phyloP scores from a whole-genome alignment of 176 grass and related monocot genomes.

The Rhynchospora breviuscula region DNA sequence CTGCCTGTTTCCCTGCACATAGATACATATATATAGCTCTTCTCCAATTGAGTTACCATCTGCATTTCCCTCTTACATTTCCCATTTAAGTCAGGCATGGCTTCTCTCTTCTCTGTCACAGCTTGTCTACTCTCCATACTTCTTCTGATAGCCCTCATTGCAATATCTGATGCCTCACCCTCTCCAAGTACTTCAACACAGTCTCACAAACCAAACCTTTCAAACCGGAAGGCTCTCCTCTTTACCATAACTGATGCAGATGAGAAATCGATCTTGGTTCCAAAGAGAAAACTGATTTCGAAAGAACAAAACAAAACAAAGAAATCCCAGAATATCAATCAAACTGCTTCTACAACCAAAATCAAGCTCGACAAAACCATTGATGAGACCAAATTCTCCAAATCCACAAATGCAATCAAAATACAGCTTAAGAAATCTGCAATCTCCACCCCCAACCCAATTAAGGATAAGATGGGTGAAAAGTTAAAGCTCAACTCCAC shows the following conservation, averaged over 20 bases:
- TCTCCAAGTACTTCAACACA: neutral
- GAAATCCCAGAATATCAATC: conserved; percentile 58
- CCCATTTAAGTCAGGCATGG: conserved; percentile 4
- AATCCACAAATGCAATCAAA: conserved; percentile 31
- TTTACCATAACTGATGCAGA: neutral
- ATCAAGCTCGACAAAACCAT: neutral
- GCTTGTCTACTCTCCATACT: neutral
- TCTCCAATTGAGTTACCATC: neutral
- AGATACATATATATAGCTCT: neutral
- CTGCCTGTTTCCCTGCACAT: neutral
- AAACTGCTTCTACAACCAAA: neutral
- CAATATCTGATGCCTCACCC: neutral
- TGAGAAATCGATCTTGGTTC: neutral
- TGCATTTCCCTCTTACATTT: neutral
- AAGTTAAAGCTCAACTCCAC: neutral
- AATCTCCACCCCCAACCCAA: neutral
- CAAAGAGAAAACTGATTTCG: conserved; percentile 30
- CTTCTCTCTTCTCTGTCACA: conserved; percentile 1
- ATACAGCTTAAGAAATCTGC: neutral
- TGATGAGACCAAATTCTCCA: neutral
- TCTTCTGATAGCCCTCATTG: neutral
- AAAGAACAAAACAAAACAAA: conserved; percentile 66
- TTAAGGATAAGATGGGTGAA: neutral
- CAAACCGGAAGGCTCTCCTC: neutral
- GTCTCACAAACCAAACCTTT: neutral